A percentile compares a stretch with the other conserved stretches of the same genome.
Conservation (phyloP, 441 rosid species). For the Metrosideros polymorpha region DNA sequence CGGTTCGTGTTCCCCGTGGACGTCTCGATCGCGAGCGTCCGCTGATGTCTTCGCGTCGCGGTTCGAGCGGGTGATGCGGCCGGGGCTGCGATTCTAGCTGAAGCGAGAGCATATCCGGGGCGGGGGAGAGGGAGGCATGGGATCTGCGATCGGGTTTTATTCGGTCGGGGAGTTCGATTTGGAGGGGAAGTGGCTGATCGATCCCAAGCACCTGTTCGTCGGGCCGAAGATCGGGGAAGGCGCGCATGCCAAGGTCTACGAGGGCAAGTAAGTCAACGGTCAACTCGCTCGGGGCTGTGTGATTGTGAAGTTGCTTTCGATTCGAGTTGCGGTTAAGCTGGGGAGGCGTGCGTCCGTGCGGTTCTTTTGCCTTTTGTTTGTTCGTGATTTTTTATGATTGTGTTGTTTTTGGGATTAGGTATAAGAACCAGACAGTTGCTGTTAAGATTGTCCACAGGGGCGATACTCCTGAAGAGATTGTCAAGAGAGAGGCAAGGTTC, state of each 20-base stretch:
- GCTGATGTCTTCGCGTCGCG: not conserved
- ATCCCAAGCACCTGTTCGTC: slow-evolving; percentile 82
- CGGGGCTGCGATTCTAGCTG: not conserved
- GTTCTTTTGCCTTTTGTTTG: not conserved
- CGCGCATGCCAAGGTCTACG: slow-evolving; percentile 96
- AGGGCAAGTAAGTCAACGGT: slow-evolving; percentile 78
- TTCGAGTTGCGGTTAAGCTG: not conserved
- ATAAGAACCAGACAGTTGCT: slow-evolving; percentile 77
- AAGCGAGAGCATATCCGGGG: not conserved
- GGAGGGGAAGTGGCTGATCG: slow-evolving; percentile 81
- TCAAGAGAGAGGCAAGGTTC: slow-evolving; percentile 67
- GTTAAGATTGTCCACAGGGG: slow-evolving; percentile 74
- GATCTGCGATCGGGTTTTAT: slow-evolving; percentile 66
- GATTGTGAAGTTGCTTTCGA: not conserved
- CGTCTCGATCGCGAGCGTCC: not conserved
- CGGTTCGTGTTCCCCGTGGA: not conserved
- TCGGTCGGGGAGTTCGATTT: slow-evolving; percentile 43
- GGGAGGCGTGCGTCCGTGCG: not conserved
- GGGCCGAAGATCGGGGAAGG: slow-evolving; percentile 99
- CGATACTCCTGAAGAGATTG: slow-evolving; percentile 74
- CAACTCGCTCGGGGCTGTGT: not conserved
- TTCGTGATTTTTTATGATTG: not conserved
- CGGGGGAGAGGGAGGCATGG: slow-evolving; percentile 30
- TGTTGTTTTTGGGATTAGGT: slow-evolving; percentile 27
- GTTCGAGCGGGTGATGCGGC: not conserved